Evolutionary conservation across 176 grass and related monocot species (phyloP).

Genomic region (Oryza glaberrima): DNA sequence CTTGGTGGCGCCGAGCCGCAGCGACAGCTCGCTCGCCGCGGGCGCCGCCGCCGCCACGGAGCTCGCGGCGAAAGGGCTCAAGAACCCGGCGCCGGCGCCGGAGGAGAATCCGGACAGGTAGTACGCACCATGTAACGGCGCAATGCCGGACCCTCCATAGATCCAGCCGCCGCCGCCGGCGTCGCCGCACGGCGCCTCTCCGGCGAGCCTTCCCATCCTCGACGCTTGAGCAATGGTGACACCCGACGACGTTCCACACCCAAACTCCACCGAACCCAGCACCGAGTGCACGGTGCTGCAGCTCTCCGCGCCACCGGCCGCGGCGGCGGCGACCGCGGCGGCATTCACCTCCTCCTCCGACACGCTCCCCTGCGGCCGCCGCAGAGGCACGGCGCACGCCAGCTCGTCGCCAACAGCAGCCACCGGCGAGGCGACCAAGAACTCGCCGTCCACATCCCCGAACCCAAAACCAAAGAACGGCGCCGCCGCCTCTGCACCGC

Average conservation of each 20-base stretch:
- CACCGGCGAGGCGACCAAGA: slow-evolving; percentile 27
- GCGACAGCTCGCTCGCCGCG: slow-evolving; percentile 55
- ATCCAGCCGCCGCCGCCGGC: slow-evolving; percentile 7
- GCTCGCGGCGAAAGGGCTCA: slow-evolving; percentile 14
- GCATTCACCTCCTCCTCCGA: slow-evolving; percentile 28
- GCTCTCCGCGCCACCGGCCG: slow-evolving; percentile 42
- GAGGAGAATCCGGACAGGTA: slow-evolving; percentile 25
- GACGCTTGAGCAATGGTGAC: slow-evolving; percentile 43
- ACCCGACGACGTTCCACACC: slow-evolving; percentile 26
- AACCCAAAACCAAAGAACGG: slow-evolving; percentile 34
- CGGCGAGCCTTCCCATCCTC: slow-evolving; percentile 8
- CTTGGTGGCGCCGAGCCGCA: slow-evolving; percentile 51
- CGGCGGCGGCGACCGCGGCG: slow-evolving; percentile 15
- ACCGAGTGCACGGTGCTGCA: slow-evolving; percentile 53
- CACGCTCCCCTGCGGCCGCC: slow-evolving; percentile 39
- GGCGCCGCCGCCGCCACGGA: background rate
- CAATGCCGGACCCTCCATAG: background rate
- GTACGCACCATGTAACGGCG: slow-evolving; percentile 27
- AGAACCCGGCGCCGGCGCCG: slow-evolving; percentile 23
- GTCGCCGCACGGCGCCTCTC: background rate
- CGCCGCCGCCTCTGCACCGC: slow-evolving; percentile 25
- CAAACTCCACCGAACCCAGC: slow-evolving; percentile 11
- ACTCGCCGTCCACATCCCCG: slow-evolving; percentile 34
- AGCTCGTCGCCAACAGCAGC: slow-evolving; percentile 30
- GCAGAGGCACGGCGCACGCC: slow-evolving; percentile 27